Percentiles rank a stretch among this genome's conserved stretches.
phyloP scores from a whole-genome alignment of 2,329 filamentous ascomycete genomes.

The Neopestalotiopsis rosae region DNA sequence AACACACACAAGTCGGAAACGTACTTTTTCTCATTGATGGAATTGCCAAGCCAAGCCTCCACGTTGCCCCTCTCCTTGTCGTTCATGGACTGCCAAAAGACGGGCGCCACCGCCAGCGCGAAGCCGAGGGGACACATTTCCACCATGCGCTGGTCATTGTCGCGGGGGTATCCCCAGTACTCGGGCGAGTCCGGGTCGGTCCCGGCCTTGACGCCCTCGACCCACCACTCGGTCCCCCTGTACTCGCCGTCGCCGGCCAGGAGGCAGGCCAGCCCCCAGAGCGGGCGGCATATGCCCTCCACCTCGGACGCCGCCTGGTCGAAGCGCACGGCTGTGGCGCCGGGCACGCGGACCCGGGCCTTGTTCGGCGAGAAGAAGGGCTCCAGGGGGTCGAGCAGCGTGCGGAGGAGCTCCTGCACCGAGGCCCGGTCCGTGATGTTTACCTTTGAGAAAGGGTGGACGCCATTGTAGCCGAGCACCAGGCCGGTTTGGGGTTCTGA shows the following conservation, averaged over 20 bases:
- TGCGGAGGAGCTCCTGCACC: slow-evolving; percentile 65
- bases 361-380: slow-evolving; percentile 73
- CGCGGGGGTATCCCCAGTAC: slow-evolving; percentile 78
- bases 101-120: slow-evolving; percentile 70
- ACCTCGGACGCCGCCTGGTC: slow-evolving; percentile 79
- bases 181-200: slow-evolving; percentile 73
- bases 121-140: slow-evolving; percentile 83
- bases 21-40: slow-evolving; percentile 77
- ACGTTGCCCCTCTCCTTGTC: slow-evolving; percentile 69
- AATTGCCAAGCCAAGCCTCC: slow-evolving; percentile 74
- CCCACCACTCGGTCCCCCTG: slow-evolving; percentile 67
- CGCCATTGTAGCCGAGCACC: slow-evolving; percentile 55
- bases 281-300: slow-evolving; percentile 75
- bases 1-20: slow-evolving; percentile 17
- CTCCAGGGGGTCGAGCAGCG: slow-evolving; percentile 72
- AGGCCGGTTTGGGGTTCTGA: slow-evolving; percentile 36
- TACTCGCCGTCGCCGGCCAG: slow-evolving; percentile 73
- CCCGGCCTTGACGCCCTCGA: slow-evolving; percentile 72
- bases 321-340: slow-evolving; percentile 76
- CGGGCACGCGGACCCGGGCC: slow-evolving; percentile 69
- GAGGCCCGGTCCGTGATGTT: slow-evolving; percentile 55
- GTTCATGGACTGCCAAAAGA: slow-evolving; percentile 70
- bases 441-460: slow-evolving; percentile 62
- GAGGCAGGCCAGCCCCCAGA: slow-evolving; percentile 77
- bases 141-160: slow-evolving; percentile 84